Percentiles rank a stretch among this genome's conserved stretches.
Evolutionary conservation across 352 stramenopile species (phyloP).

Genomic region (Globisporangium radiosum): DNA sequence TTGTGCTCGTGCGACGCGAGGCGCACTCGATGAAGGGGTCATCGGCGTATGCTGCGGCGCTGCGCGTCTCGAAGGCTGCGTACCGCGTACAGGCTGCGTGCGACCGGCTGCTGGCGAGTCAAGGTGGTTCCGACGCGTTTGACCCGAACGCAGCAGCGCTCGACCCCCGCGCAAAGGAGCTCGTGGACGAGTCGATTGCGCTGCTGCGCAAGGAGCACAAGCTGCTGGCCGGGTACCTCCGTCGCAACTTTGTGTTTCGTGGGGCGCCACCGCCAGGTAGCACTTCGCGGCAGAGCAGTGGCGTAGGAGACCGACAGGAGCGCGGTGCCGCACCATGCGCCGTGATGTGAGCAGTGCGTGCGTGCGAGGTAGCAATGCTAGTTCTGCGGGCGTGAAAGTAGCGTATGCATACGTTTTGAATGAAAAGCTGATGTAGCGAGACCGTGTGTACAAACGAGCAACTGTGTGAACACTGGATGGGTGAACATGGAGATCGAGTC

Average conservation of each 20-base stretch:
- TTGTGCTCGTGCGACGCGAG: constrained; percentile 49
- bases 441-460: too few species aligned
- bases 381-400: too few species aligned
- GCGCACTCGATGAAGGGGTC: constrained; percentile 78
- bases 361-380: too few species aligned
- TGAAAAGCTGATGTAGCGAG: too few species aligned
- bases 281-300: constrained; percentile 7
- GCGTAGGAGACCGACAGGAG: constrained; percentile 12
- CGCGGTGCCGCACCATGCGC: constrained; percentile 7
- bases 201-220: constrained; percentile 58
- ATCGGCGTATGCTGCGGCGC: constrained; percentile 69
- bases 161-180: constrained; percentile 21
- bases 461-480: too few species aligned
- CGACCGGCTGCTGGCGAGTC: constrained; percentile 47
- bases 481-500: too few species aligned
- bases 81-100: constrained; percentile 76
- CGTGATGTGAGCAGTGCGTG: constrained; percentile 11
- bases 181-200: constrained; percentile 32
- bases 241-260: constrained; percentile 76
- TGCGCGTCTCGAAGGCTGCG: constrained; percentile 71
- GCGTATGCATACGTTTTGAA: too few species aligned
- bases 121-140: constrained; percentile 21
- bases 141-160: constrained; percentile 11
- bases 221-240: constrained; percentile 63
- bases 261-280: constrained; percentile 7